Conservation (phyloP, 1,139 yeast species). For the Blastobotrys malaysiensis region DNA sequence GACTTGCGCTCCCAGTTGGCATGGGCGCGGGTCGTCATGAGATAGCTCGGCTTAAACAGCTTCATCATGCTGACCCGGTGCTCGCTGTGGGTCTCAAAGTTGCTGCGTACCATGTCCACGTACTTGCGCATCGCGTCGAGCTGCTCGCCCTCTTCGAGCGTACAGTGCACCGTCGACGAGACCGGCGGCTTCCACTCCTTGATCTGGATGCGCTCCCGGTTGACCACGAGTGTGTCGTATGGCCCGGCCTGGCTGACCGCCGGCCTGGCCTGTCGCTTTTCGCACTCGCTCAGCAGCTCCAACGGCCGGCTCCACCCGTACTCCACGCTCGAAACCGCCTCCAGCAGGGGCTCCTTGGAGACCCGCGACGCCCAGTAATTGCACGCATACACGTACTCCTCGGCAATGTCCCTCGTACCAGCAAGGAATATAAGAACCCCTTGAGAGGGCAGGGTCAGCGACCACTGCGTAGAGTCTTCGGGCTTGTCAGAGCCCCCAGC, state of each 20-base stretch:
- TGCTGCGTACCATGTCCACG: conserved; percentile 20
- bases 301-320: conserved; percentile 64
- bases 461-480: conserved; percentile 26
- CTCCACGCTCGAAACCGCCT: conserved; percentile 65
- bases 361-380: conserved; percentile 89
- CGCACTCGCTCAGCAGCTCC: conserved; percentile 13
- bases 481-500: neutral
- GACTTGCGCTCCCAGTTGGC: conserved; percentile 33
- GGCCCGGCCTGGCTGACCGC: conserved; percentile 15
- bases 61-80: conserved; percentile 22
- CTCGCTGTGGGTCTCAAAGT: conserved; percentile 28
- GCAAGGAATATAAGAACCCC: conserved; percentile 38
- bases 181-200: conserved; percentile 33
- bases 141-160: conserved; percentile 28
- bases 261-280: conserved; percentile 1
- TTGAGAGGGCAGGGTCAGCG: conserved; percentile 34
- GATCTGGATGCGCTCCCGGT: conserved; percentile 22
- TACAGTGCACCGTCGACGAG: conserved; percentile 24
- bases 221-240: conserved; percentile 24
- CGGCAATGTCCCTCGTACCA: conserved; percentile 64
- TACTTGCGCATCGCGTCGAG: conserved; percentile 24
- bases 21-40: conserved; percentile 28
- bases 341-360: conserved; percentile 65
- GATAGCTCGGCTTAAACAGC: conserved; percentile 24
- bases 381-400: conserved; percentile 68